These are phyloP conservation scores for Microcyclospora tardicrescens DNA, from an alignment of 2,329 filamentous ascomycete genomes.

Conservation along the genomic window DNA sequence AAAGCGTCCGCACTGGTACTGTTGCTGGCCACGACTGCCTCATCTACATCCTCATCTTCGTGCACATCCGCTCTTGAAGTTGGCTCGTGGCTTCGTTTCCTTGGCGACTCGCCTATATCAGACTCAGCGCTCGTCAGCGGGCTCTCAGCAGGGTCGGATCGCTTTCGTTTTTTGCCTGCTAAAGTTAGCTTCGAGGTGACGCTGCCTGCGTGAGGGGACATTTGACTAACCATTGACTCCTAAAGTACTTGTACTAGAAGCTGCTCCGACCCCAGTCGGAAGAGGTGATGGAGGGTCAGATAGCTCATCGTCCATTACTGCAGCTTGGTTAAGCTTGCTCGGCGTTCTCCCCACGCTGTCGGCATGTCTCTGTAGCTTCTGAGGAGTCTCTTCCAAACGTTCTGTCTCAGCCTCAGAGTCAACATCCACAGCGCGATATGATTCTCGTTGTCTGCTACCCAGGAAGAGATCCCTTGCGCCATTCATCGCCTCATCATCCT, in stretches of 20 bases:
- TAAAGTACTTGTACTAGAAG: constrained; percentile 20
- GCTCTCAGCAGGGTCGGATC: constrained; percentile 28
- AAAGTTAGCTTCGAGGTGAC: not conserved
- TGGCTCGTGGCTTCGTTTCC: constrained; percentile 20
- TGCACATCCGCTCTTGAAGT: constrained; percentile 3
- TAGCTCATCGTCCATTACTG: constrained; percentile 29
- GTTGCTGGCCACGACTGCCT: constrained; percentile 12
- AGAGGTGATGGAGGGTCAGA: constrained; percentile 26
- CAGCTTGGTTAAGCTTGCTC: constrained; percentile 59
- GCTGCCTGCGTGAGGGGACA: not conserved
- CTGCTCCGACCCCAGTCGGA: constrained; percentile 15
- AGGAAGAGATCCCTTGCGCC: too few species aligned
- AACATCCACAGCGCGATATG: constrained; percentile 26
- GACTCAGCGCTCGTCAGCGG: constrained; percentile 25
- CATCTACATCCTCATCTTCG: constrained; percentile 13
- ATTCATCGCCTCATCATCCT: constrained; percentile 8
- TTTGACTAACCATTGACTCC: constrained; percentile 13
- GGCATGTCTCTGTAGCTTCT: constrained; percentile 16
- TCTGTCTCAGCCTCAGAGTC: constrained; percentile 90
- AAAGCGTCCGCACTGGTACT: constrained; percentile 1
- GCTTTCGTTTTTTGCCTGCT: constrained; percentile 32
- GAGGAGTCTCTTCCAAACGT: constrained; percentile 61
- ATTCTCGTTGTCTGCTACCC: too few species aligned
- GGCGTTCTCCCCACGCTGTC: constrained; percentile 53
- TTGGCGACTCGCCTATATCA: constrained; percentile 22